Conservation (phyloP, 2,329 filamentous ascomycete species). For the Aspergillus terreus region DNA sequence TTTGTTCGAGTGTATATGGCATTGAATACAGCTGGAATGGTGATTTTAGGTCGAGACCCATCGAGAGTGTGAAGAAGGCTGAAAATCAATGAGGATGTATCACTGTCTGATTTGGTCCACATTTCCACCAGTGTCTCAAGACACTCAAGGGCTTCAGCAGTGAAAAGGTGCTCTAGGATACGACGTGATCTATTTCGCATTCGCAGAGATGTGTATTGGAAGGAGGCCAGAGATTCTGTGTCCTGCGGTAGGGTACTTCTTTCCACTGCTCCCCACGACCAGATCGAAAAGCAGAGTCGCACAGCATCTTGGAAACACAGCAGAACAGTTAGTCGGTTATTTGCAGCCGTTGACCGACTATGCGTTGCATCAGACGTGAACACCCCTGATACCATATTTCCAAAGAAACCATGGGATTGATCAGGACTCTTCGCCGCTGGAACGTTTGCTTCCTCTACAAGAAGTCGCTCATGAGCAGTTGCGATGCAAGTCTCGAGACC, state of each 20-base stretch:
- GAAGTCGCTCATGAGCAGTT: conserved; percentile 75
- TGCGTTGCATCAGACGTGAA: conserved; percentile 76
- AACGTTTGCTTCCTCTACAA: conserved; percentile 69
- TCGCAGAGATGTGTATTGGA: conserved; percentile 82
- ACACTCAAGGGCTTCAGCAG: conserved; percentile 87
- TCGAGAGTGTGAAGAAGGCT: conserved; percentile 87
- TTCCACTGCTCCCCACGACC: conserved; percentile 77
- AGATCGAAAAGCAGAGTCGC: conserved; percentile 85
- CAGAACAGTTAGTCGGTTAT: conserved; percentile 86
- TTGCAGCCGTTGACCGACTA: conserved; percentile 79
- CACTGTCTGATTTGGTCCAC: conserved; percentile 60
- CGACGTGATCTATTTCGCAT: conserved; percentile 86
- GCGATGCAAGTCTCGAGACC: conserved; percentile 89
- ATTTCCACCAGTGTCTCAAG: conserved; percentile 85
- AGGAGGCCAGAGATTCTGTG: conserved; percentile 69
- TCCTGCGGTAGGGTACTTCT: conserved; percentile 51
- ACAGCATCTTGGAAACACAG: conserved; percentile 97
- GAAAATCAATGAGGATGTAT: conserved; percentile 65
- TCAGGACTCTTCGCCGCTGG: conserved; percentile 73
- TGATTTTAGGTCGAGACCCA: conserved; percentile 83
- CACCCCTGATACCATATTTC: conserved; percentile 88
- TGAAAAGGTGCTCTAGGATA: conserved; percentile 87
- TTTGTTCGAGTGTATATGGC: conserved; percentile 94
- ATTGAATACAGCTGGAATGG: conserved; percentile 91
- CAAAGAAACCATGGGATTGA: conserved; percentile 82